Evolutionary conservation across 2,329 filamentous ascomycete genomes (phyloP).

Genomic region (Trichoderma arundinaceum): DNA sequence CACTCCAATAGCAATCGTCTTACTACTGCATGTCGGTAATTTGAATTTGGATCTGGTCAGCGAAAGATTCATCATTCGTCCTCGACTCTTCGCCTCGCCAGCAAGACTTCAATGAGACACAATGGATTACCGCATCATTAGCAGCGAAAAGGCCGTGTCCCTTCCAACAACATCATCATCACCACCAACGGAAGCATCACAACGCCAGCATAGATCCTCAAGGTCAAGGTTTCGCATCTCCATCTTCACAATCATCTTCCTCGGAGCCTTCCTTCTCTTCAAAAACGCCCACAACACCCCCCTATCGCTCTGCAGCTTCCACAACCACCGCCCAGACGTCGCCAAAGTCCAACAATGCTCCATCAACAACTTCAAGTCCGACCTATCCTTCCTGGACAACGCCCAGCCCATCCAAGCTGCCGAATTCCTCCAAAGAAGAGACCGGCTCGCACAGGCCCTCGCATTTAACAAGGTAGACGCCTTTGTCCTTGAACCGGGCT

Average conservation of each 20-base stretch:
- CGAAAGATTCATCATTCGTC: not conserved
- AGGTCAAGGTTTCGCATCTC: constrained; percentile 1
- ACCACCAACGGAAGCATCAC: not conserved
- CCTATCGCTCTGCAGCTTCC: not conserved
- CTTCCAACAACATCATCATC: not conserved
- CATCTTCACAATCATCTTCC: not conserved
- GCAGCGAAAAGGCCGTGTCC: not conserved
- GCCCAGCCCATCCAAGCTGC: constrained; percentile 54
- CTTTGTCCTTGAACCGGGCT: constrained; percentile 67
- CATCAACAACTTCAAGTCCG: constrained; percentile 55
- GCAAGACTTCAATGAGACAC: not conserved
- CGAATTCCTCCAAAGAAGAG: constrained; percentile 61
- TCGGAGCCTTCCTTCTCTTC: not conserved
- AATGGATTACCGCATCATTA: not conserved
- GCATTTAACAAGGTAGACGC: constrained; percentile 58
- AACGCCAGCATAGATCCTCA: not conserved
- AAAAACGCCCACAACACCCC: not conserved
- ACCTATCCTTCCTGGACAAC: constrained; percentile 57
- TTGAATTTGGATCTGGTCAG: not conserved
- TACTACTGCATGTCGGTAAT: not conserved
- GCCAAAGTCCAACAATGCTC: constrained; percentile 51
- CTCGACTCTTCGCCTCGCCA: not conserved
- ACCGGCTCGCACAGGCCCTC: constrained; percentile 63
- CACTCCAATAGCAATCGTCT: not conserved
- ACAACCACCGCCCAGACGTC: constrained; percentile 27